Evolutionary conservation across 2,329 filamentous ascomycete genomes (phyloP).

Genomic region (Alternaria sp.): DNA sequence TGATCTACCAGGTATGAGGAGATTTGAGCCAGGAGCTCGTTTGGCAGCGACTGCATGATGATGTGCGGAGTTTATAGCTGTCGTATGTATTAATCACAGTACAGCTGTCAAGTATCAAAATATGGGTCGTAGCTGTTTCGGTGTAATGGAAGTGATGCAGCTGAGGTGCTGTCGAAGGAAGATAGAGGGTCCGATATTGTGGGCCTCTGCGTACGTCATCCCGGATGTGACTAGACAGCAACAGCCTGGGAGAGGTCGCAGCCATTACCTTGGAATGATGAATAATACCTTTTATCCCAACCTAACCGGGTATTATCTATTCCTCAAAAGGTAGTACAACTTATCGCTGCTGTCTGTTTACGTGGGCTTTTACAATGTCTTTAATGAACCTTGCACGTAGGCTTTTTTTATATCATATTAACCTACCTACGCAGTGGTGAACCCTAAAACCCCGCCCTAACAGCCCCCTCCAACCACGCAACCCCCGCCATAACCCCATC

Average conservation of each 20-base stretch:
- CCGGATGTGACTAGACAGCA: neutral
- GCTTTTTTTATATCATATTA: too few relatives aligned
- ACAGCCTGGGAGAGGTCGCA: neutral
- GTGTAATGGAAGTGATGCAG: neutral
- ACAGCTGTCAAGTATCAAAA: too few relatives aligned
- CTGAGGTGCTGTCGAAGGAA: neutral
- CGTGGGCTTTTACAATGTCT: too few relatives aligned
- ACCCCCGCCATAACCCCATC: constrained; percentile 81
- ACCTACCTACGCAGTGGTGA: too few relatives aligned
- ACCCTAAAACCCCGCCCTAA: constrained; percentile 48
- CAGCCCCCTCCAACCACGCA: constrained; percentile 65
- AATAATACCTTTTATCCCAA: too few relatives aligned
- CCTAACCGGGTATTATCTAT: too few relatives aligned
- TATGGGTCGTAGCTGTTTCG: too few relatives aligned
- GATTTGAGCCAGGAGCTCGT: constrained; percentile 50
- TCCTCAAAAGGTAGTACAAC: too few relatives aligned
- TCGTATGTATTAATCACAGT: neutral
- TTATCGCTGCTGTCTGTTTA: too few relatives aligned
- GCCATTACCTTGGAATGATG: too few relatives aligned
- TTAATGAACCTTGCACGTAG: too few relatives aligned
- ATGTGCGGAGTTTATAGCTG: too few relatives aligned
- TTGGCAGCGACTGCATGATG: constrained; percentile 44
- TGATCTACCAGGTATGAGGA: constrained; percentile 41
- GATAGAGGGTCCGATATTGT: neutral
- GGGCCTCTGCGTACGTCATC: constrained; percentile 3